Evolutionary conservation across 768 basidiomycete species (phyloP), one percentile per base, ranked within the genome.

Genomic region (Rhizopogon rudus): DNA sequence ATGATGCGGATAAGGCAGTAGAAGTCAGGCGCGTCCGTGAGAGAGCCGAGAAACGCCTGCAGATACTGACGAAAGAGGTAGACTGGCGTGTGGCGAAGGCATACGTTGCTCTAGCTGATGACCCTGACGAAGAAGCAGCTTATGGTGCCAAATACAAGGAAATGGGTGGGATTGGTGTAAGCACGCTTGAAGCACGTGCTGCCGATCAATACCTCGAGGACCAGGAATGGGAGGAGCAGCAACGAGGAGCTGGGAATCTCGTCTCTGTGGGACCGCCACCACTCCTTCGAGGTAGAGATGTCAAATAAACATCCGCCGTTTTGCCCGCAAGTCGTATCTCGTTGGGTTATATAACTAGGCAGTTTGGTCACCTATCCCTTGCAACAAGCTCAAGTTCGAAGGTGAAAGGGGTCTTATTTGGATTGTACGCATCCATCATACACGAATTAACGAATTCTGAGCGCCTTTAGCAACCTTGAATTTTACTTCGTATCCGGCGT

Each of bases 61-160:
- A 87, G 69, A 74, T 72, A 33, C 69, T 86, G 59, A 86, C 82
- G 45, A 88, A 88, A 69, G 87, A 88, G 71, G 74, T 74, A 57
- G 87, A 91, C 65, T 79, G 78, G 77, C 73, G 76, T 48, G 75
- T 90, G 31, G 86, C 84, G 9, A 79, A 80, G 62, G 81, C 84
- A 25, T 90, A 91, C 67, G 80, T 90, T 54, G 81, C 82, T 6
- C 72, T 90, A 12, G 86, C 86, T 2, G 82, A 83, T 53, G 62
- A 62, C 14, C 58, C 64, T 9, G 67, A 65, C 13, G 63, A 53
- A 10, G 65, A 63, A 22, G 54, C 43, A 64, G 5, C 56, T 51
- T 33, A 58, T 44, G 62, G 54, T 20, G 42, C 61, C 52, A 65
- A 68, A 55, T 44, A 44, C 51, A 65, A 79, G 65, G 52, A 53